Conservation (phyloP, 192 early-diverging fungal species). For the Backusella circina region DNA sequence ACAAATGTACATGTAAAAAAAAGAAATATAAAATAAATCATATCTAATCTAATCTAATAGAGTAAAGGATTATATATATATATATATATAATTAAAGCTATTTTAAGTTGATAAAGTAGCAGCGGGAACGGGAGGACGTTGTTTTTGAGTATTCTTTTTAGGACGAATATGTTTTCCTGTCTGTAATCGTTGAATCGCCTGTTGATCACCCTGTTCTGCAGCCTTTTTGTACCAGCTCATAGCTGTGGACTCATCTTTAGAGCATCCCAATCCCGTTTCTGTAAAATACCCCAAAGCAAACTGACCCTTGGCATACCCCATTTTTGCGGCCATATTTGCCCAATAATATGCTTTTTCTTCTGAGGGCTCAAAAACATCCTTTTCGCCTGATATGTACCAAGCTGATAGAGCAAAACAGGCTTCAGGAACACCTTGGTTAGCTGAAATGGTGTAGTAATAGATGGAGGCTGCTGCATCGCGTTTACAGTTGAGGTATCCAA, state of each 20-base stretch:
- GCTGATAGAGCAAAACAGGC: slow-evolving; percentile 1
- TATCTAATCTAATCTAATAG: neutral
- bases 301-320: neutral
- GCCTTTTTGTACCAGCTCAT: neutral
- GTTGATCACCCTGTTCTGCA: neutral
- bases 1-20: neutral
- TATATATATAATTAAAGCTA: neutral
- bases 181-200: neutral
- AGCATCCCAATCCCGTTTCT: neutral
- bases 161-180: neutral
- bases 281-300: neutral
- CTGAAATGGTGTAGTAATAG: slow-evolving; percentile 10
- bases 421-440: slow-evolving; percentile 12
- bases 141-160: neutral
- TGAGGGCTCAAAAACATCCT: neutral
- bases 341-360: slow-evolving; percentile 47
- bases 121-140: neutral
- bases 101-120: neutral
- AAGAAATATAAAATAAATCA: neutral
- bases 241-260: neutral
- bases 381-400: slow-evolving; percentile 10
- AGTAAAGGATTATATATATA: neutral
- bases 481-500: neutral
- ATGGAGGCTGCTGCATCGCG: neutral
- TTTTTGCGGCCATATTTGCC: slow-evolving; percentile 9